phyloP scores from a whole-genome alignment of 1,139 yeast species.

The Suhomyces choctaworum region DNA sequence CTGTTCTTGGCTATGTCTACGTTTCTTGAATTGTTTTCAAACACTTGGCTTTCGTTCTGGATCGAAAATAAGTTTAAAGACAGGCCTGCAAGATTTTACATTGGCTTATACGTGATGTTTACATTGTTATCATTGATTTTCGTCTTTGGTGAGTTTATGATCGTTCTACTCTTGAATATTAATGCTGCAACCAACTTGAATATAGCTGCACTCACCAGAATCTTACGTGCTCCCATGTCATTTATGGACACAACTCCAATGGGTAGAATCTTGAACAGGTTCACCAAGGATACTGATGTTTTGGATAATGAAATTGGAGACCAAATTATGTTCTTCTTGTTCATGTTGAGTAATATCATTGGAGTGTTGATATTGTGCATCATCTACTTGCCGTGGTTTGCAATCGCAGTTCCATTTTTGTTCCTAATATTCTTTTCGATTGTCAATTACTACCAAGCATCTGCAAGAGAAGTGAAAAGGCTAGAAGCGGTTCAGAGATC shows the following conservation, averaged over 20 bases:
- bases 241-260: slow-evolving; percentile 63
- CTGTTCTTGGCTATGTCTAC: slow-evolving; percentile 41
- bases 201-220: slow-evolving; percentile 38
- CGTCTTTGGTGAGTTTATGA: slow-evolving; percentile 42
- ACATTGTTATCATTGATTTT: slow-evolving; percentile 40
- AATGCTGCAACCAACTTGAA: slow-evolving; percentile 39
- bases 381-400: slow-evolving; percentile 63
- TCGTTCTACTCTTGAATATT: slow-evolving; percentile 52
- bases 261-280: slow-evolving; percentile 69
- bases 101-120: slow-evolving; percentile 68
- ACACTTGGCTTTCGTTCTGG: slow-evolving; percentile 90
- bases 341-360: slow-evolving; percentile 50
- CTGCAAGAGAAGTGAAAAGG: slow-evolving; percentile 76
- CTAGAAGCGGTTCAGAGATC: slow-evolving; percentile 78
- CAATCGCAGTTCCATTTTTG: slow-evolving; percentile 46
- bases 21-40: slow-evolving; percentile 63
- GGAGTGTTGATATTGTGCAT: slow-evolving; percentile 70
- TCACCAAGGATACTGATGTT: slow-evolving; percentile 78
- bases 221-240: slow-evolving; percentile 57
- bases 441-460: slow-evolving; percentile 60
- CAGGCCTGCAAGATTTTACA: slow-evolving; percentile 56
- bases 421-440: slow-evolving; percentile 33
- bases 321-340: slow-evolving; percentile 46
- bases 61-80: slow-evolving; percentile 54
- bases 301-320: slow-evolving; percentile 74